Evolutionary conservation across 768 basidiomycete genomes (phyloP), one percentile per base, ranked within the genome.

Genomic region (Podaxis sp.): DNA sequence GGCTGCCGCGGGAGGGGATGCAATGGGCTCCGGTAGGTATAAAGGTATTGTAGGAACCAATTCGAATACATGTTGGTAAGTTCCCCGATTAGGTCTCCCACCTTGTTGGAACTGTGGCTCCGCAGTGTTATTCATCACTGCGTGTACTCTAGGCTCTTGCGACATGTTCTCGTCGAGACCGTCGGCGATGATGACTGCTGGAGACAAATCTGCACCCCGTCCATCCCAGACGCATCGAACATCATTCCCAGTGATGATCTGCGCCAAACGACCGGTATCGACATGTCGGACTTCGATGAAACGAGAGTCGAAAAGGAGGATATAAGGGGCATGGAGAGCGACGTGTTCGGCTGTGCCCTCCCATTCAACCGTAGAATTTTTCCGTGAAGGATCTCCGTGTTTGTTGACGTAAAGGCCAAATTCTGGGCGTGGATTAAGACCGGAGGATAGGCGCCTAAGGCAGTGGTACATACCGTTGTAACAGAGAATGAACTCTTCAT

Each of bases 361-460:
- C 94, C 94, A 98, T 73, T 98, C 96, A 59, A 97, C 90, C 4
- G 87, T 87, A 19, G 85, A 83, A 17, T 82, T 77, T 5, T 76
- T 67, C 33, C 93, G 86, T 67, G 87, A 91, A 1, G 93, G 92
- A 59, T 90, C 87, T n/a, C 96, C 96, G 63, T 94, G 92, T 40
- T 92, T 88, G 73, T 96, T 88, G 29, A 97, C 94, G 68, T 92
- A 96, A 41, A 97, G 81, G 11, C 94, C 95, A 64, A 97, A 96
- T 73, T 94, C 93, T 93, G 65, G 24, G 61, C 52, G 29, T 4
- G 11, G 51, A 53, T 62, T 40, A 55, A 63, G 15, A 3, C 2
- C 17, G 8, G 2, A 15, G 13, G 22, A 17, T 15, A 27, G 3
- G 33, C 25, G 56, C 24, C 3, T 17, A 52, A 12, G 24, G 19